Percentiles rank a stretch among this genome's conserved stretches.
Conservation (phyloP, 2,329 filamentous ascomycete genomes). For the Hirsutella minnesotensis region DNA sequence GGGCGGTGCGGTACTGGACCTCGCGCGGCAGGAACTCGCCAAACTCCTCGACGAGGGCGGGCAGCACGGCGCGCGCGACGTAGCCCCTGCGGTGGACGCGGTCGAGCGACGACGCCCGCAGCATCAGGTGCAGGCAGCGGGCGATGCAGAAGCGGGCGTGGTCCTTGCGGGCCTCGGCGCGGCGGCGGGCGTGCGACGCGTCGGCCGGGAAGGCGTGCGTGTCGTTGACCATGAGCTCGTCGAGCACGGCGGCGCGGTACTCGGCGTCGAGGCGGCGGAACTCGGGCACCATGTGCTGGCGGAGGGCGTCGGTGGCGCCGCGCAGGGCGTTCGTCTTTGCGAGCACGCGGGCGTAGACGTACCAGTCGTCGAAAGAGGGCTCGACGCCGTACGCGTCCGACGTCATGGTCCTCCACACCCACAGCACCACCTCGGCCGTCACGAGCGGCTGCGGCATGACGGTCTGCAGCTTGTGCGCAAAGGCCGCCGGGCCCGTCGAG, state of each 20-base stretch:
- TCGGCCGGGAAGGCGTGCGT: constrained; percentile 2
- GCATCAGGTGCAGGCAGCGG: constrained; percentile 14
- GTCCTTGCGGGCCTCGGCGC: constrained; percentile 19
- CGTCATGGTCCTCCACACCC: constrained; percentile 49
- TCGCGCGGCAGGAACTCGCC: constrained; percentile 18
- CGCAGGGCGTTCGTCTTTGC: constrained; percentile 16
- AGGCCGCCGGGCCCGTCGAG: no score
- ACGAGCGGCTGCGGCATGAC: no score
- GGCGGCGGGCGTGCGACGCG: constrained; percentile 13
- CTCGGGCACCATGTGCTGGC: constrained; percentile 28
- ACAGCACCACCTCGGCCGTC: constrained; percentile 32
- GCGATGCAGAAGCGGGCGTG: constrained; percentile 18
- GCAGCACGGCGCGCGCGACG: constrained; percentile 13
- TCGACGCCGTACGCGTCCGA: constrained; percentile 41
- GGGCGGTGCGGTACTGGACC: constrained; percentile 19
- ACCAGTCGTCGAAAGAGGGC: constrained; percentile 46
- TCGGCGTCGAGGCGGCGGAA: constrained; percentile 13
- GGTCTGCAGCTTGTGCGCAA: no score
- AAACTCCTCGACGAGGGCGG: constrained; percentile 21
- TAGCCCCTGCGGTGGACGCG: constrained; percentile 10
- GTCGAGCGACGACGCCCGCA: constrained; percentile 13
- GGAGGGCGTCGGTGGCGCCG: constrained; percentile 24
- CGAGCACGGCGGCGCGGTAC: constrained; percentile 15
- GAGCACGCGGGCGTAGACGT: constrained; percentile 27
- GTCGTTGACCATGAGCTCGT: constrained; percentile 21